A percentile compares a stretch with the other conserved stretches of the same genome.
These are phyloP conservation scores for Cryptomeria japonica DNA, from an alignment of 75 land plant genomes.

Conservation along the genomic window DNA sequence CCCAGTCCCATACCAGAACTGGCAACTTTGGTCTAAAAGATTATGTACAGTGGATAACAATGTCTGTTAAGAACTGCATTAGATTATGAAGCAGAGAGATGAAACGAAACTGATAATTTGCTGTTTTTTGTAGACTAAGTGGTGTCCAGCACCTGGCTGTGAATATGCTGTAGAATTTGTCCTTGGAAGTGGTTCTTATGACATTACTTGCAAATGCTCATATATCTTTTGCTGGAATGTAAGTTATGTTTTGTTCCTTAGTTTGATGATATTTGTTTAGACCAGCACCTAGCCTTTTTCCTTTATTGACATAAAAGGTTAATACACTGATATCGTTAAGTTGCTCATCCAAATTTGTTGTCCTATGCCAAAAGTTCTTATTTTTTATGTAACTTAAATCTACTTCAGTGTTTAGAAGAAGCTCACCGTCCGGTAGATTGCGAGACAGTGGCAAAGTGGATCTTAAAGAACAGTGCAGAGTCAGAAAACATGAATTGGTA, in stretches of 20 bases:
- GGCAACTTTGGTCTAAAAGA: not conserved
- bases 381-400: not conserved
- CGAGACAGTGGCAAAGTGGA: constrained; percentile 88
- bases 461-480: constrained; percentile 90
- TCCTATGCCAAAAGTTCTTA: not conserved
- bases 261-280: not conserved
- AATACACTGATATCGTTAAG: not conserved
- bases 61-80: not conserved
- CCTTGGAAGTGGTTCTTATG: constrained; percentile 69
- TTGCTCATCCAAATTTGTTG: not conserved
- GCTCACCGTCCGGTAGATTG: constrained; percentile 96
- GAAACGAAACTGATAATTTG: not conserved
- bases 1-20: too few relatives aligned
- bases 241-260: constrained; percentile 22
- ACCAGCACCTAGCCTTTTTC: not conserved
- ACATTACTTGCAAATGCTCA: constrained; percentile 76
- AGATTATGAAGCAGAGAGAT: not conserved
- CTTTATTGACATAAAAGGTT: not conserved
- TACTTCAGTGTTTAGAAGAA: constrained; percentile 83
- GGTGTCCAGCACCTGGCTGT: constrained; percentile 99
- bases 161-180: constrained; percentile 85
- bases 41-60: not conserved
- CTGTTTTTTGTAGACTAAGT: constrained; percentile 62
- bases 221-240: constrained; percentile 96
- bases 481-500: constrained; percentile 96